These are phyloP conservation scores for Henckelia pumila DNA, from an alignment of 257 asterid genomes.

Conservation along the genomic window DNA sequence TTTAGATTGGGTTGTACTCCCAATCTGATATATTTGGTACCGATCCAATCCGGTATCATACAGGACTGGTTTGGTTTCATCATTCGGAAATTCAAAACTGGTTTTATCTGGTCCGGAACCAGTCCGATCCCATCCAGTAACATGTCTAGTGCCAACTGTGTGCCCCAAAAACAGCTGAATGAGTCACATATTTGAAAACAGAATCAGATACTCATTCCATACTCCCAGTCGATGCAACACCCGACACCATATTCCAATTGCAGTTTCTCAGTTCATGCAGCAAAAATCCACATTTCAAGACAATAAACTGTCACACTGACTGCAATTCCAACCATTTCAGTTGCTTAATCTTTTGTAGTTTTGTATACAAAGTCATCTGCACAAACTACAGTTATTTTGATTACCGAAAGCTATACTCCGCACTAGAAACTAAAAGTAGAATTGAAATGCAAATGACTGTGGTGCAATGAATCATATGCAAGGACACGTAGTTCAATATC, in stretches of 20 bases:
- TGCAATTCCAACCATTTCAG: not conserved
- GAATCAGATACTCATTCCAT: not conserved
- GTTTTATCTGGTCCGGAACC: too few species aligned
- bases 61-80: too few species aligned
- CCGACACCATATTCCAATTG: not conserved
- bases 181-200: not conserved
- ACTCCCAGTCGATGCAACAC: not conserved
- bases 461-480: not conserved
- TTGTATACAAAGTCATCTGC: not conserved
- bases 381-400: not conserved
- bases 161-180: not conserved
- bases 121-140: too few species aligned
- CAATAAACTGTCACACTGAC: not conserved
- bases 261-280: conserved; percentile 3
- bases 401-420: conserved; percentile 2
- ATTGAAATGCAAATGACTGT: not conserved
- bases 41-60: too few species aligned
- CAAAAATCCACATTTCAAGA: conserved; percentile 3
- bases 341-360: not conserved
- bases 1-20: too few species aligned
- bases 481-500: not conserved
- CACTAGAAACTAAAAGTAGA: not conserved
- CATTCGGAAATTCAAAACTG: too few species aligned
- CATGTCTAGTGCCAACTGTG: not conserved
- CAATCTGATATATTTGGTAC: too few species aligned